Percentiles rank a stretch among this genome's conserved stretches.
phyloP scores from a whole-genome alignment of 1,284 basidiomycete genomes.

The Ganoderma leucocontextum region DNA sequence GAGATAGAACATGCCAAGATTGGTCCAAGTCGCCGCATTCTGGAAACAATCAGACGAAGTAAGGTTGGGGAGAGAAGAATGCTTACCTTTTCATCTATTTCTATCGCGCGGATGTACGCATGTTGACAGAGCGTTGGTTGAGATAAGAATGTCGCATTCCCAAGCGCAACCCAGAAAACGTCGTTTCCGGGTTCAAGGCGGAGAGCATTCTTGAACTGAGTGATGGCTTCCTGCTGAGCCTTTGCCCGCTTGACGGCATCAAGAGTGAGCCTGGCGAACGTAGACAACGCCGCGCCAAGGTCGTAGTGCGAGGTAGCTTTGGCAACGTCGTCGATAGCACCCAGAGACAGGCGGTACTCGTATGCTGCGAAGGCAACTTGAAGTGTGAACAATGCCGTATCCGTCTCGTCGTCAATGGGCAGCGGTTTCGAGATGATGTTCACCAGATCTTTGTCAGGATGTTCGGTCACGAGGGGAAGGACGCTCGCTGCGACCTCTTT shows the following conservation, averaged over 20 bases:
- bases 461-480: constrained; percentile 48
- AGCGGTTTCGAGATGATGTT: constrained; percentile 49
- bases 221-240: constrained; percentile 62
- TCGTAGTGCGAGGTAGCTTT: constrained; percentile 81
- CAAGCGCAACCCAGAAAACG: constrained; percentile 85
- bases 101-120: constrained; percentile 90
- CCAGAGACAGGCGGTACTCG: constrained; percentile 77
- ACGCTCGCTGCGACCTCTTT: constrained; percentile 48
- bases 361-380: constrained; percentile 72
- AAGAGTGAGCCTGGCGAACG: constrained; percentile 51
- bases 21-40: constrained; percentile 87
- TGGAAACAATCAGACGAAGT: constrained; percentile 43
- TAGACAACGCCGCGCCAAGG: constrained; percentile 73
- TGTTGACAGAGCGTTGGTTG: constrained; percentile 87
- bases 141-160: constrained; percentile 74
- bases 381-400: constrained; percentile 43
- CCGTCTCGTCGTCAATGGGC: constrained; percentile 21
- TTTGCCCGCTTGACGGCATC: constrained; percentile 43
- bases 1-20: constrained; percentile 92
- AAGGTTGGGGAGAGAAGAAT: constrained; percentile 8
- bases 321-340: constrained; percentile 63
- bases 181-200: constrained; percentile 80
- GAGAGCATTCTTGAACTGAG: constrained; percentile 79
- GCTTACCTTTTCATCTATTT: constrained; percentile 81
- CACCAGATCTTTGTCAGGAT: constrained; percentile 51